Conservation (phyloP, 1,139 yeast species). For the Keqinozyma sinolaborantium region DNA sequence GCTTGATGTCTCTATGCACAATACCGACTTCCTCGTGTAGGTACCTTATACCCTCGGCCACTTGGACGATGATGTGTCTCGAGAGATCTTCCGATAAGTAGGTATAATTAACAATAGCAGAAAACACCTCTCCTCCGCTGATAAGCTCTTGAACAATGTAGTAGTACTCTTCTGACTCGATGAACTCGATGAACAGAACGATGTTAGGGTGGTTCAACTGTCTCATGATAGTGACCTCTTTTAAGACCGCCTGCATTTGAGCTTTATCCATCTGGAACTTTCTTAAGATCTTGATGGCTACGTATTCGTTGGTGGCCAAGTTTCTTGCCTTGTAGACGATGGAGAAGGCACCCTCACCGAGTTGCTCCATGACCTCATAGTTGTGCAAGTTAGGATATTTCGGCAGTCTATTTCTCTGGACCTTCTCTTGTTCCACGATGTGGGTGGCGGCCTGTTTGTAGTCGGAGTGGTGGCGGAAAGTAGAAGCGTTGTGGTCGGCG, state of each 20-base stretch:
- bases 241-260: constrained; percentile 51
- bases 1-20: constrained; percentile 57
- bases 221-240: constrained; percentile 59
- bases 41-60: constrained; percentile 46
- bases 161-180: constrained; percentile 46
- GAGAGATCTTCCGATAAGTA: constrained; percentile 54
- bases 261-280: constrained; percentile 53
- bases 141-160: constrained; percentile 53
- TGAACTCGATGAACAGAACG: constrained; percentile 45
- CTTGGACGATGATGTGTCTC: constrained; percentile 50
- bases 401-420: constrained; percentile 27
- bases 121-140: constrained; percentile 55
- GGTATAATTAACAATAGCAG: constrained; percentile 53
- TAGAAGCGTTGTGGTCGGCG: not conserved
- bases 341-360: constrained; percentile 95
- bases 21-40: constrained; percentile 55
- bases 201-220: constrained; percentile 49
- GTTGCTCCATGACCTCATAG: constrained; percentile 58
- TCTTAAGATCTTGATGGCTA: constrained; percentile 63
- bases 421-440: constrained; percentile 60
- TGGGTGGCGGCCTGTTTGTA: constrained; percentile 53
- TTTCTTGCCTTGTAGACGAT: constrained; percentile 74
- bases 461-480: not conserved
- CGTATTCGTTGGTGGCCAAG: constrained; percentile 44
- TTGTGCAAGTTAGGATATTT: constrained; percentile 43